Percentiles rank a stretch among this genome's conserved stretches.
Conservation (phyloP, 192 early-diverging fungal genomes). For the Coemansia sp. region DNA sequence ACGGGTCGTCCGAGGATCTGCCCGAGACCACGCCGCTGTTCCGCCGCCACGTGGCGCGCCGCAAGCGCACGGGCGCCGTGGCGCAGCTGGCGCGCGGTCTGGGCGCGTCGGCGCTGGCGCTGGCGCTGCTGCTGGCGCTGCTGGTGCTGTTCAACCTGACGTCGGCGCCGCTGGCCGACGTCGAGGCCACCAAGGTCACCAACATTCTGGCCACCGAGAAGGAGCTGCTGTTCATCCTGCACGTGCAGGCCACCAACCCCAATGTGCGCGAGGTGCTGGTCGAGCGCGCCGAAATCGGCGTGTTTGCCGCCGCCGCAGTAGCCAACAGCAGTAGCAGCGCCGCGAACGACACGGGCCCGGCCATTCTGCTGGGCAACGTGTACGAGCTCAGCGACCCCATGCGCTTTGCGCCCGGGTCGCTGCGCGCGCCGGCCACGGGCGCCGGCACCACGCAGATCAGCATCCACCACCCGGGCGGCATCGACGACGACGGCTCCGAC, state of each 20-base stretch:
- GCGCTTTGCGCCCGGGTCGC: conserved; percentile 39
- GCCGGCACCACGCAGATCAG: conserved; percentile 46
- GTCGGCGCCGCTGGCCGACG: conserved; percentile 47
- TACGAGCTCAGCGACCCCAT: conserved; percentile 48
- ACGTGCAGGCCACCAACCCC: conserved; percentile 55
- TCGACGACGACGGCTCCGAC: conserved; percentile 34
- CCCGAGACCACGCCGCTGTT: conserved; percentile 50
- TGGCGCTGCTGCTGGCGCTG: conserved; percentile 33
- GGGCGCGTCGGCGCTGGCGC: conserved; percentile 15
- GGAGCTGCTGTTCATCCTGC: conserved; percentile 64
- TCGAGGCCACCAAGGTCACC: conserved; percentile 49
- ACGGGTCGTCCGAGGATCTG: conserved; percentile 48
- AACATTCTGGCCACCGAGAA: conserved; percentile 64
- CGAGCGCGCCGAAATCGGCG: conserved; percentile 54
- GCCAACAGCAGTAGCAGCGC: conserved; percentile 6
- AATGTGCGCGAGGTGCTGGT: conserved; percentile 59
- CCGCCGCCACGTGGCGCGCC: conserved; percentile 36
- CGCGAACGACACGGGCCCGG: conserved; percentile 42
- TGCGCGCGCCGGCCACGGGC: conserved; percentile 22
- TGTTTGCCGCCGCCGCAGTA: conserved; percentile 58
- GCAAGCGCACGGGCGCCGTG: conserved; percentile 26
- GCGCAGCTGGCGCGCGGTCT: conserved; percentile 23
- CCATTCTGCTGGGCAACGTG: conserved; percentile 46
- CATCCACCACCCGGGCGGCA: conserved; percentile 43
- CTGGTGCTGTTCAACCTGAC: conserved; percentile 49